Evolutionary conservation across 78 protist species (phyloP), one percentile per base, ranked within the genome.

Genomic region (Protostelium mycophagum): DNA sequence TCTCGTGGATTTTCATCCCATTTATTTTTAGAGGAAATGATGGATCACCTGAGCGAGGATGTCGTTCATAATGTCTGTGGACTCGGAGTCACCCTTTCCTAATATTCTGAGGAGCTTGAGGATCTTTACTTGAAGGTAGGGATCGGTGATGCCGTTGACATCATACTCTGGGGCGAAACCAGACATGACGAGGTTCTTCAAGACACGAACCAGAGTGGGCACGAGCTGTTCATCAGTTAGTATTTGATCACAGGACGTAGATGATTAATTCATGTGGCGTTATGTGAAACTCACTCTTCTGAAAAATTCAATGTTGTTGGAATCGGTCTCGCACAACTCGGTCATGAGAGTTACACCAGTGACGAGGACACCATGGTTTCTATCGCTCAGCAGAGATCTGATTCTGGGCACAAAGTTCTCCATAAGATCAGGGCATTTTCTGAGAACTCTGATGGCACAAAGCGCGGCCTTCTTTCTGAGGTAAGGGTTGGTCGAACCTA

Each of bases 101-200:
- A 98, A 91, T 25, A 96, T 38, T 36, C 98, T 94, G 29, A 99
- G 89, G 83, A 97, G 88, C 36, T 90, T 95, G 38, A 99, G 88
- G 36, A 98, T 39, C 85, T 93, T 91, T 83, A 98, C 97, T 89
- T 99, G 99, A 28, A 99, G 93, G 95, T 98, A 99, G 35, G 99
- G 99, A 85, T 99, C 99, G 0, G 98, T 93, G 51, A 99, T 88
- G 31, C 99, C 99, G 1, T 38, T 37, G n/a, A 99, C 95, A 86
- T 98, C 99, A 93, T 98, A 96, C 36, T 99, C 99, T 29, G 98
- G 95, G 31, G 94, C 89, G 86, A 90, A 96, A 29, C 98, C 96
- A 23, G 97, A 51, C 29, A 87, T 90, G 38, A 96, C 92, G 36
- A 99, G 94, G 73, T 85, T 92, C 93, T 95, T 95, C 83, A 99